phyloP scores from a whole-genome alignment of 2,329 filamentous ascomycete species.

The Scedosporium aurantiacum region DNA sequence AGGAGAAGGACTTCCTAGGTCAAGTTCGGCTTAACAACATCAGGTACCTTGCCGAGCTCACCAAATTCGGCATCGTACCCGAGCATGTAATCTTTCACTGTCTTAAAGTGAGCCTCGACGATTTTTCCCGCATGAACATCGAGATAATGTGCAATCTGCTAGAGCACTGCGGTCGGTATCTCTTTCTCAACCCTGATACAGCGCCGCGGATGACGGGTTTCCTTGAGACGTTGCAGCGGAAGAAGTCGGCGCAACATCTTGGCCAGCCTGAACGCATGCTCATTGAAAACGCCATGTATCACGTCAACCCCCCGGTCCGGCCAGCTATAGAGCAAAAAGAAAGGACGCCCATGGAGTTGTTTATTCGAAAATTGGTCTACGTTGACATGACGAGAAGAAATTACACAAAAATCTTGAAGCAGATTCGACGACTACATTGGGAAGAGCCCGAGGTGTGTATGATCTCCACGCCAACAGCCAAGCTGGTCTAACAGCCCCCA shows the following conservation, averaged over 20 bases:
- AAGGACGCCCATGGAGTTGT: constrained; percentile 82
- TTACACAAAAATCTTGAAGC: constrained; percentile 85
- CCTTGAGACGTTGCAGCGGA: constrained; percentile 85
- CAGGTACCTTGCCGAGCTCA: constrained; percentile 93
- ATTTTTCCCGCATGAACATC: constrained; percentile 98
- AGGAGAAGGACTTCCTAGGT: constrained; percentile 93
- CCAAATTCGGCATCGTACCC: constrained; percentile 94
- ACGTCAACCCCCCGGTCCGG: constrained; percentile 88
- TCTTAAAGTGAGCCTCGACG: constrained; percentile 91
- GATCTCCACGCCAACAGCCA: neutral
- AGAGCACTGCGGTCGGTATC: constrained; percentile 91
- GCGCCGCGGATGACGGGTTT: constrained; percentile 89
- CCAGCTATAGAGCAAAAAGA: constrained; percentile 96
- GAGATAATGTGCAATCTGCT: constrained; percentile 95
- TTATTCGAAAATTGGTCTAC: constrained; percentile 86
- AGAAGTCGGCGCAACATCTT: constrained; percentile 91
- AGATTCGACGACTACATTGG: constrained; percentile 93
- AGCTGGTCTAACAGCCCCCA: constrained; percentile 1
- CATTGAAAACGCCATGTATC: constrained; percentile 96
- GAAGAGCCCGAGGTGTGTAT: constrained; percentile 67
- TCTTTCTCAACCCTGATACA: constrained; percentile 86
- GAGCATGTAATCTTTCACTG: constrained; percentile 99
- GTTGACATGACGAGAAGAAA: constrained; percentile 89
- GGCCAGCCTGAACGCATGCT: constrained; percentile 96
- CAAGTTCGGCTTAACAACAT: constrained; percentile 91